These are phyloP conservation scores for Tilletia horrida DNA, from an alignment of 1,284 basidiomycete species.

Conservation along the genomic window DNA sequence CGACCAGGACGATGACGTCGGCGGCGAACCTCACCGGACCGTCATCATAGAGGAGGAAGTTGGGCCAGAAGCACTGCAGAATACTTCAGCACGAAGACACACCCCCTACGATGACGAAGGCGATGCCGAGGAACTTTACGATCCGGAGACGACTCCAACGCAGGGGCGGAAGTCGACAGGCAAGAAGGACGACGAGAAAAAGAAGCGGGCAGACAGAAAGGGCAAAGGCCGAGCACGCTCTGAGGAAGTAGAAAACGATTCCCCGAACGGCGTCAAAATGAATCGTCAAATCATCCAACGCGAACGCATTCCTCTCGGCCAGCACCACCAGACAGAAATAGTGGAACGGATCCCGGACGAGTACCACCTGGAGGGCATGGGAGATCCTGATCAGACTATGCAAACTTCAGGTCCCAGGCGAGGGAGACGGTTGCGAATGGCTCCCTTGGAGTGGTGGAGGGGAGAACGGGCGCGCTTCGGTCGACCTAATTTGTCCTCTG, in stretches of 20 bases:
- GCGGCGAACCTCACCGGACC: conserved; percentile 18
- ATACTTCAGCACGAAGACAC: background rate
- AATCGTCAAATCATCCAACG: background rate
- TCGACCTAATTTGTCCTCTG: conserved; percentile 34
- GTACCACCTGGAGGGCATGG: conserved; percentile 19
- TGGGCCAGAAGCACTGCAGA: background rate
- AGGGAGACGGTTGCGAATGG: conserved; percentile 68
- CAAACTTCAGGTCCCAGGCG: conserved; percentile 66
- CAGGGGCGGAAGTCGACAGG: background rate
- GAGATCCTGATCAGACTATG: conserved; percentile 39
- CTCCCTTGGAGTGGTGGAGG: conserved; percentile 89
- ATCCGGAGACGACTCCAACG: conserved; percentile 14
- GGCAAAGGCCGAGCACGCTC: conserved; percentile 12
- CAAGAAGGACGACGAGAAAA: background rate
- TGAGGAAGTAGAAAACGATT: conserved; percentile 24
- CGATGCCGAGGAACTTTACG: background rate
- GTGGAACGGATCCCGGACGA: conserved; percentile 21
- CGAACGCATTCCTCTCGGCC: background rate
- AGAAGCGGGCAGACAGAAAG: background rate
- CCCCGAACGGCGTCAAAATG: conserved; percentile 16
- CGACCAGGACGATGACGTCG: conserved; percentile 28
- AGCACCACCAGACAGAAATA: conserved; percentile 8
- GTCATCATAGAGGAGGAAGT: conserved; percentile 19
- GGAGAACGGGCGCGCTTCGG: conserved; percentile 79
- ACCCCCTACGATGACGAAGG: too few species aligned